Conservation (phyloP, 441 rosid species). For the Brassica hybrid region DNA sequence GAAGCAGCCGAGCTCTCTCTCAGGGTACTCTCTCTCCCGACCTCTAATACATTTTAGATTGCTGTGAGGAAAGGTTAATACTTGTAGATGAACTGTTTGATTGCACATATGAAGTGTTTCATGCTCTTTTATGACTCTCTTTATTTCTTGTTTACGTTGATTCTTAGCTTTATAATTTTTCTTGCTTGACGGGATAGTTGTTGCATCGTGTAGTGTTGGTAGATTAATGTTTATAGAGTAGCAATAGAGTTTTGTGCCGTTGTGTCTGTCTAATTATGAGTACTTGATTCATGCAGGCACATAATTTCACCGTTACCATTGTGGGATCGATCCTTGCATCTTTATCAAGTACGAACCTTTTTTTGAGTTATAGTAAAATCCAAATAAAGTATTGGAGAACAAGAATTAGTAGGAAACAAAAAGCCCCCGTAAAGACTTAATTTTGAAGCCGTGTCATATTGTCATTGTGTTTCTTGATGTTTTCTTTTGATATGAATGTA, state of each 20-base stretch:
- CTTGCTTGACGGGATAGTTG: slow-evolving; percentile 6
- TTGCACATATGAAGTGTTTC: slow-evolving; percentile 1
- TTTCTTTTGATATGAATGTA: background rate
- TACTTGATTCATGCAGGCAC: slow-evolving; percentile 99
- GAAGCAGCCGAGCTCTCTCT: slow-evolving; percentile 85
- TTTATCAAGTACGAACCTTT: slow-evolving; percentile 68
- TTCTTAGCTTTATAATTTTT: background rate
- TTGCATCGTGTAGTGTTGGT: background rate
- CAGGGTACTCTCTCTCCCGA: slow-evolving; percentile 98
- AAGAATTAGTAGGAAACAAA: slow-evolving; percentile 4
- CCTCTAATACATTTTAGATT: slow-evolving; percentile 57
- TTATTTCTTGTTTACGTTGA: slow-evolving; percentile 6
- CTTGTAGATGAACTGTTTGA: slow-evolving; percentile 2
- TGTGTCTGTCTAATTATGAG: slow-evolving; percentile 62
- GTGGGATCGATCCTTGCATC: slow-evolving; percentile 64
- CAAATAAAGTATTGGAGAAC: background rate
- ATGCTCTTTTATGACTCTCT: background rate
- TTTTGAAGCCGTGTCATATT: background rate
- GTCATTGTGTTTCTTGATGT: slow-evolving; percentile 14
- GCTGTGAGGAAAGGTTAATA: no score
- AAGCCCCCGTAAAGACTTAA: no score
- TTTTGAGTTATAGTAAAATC: slow-evolving; percentile 20
- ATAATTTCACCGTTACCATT: slow-evolving; percentile 62
- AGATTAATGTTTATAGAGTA: background rate
- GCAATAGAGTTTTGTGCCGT: slow-evolving; percentile 42